Conservation (phyloP, 1,139 yeast species). For the Blastobotrys serpentis region DNA sequence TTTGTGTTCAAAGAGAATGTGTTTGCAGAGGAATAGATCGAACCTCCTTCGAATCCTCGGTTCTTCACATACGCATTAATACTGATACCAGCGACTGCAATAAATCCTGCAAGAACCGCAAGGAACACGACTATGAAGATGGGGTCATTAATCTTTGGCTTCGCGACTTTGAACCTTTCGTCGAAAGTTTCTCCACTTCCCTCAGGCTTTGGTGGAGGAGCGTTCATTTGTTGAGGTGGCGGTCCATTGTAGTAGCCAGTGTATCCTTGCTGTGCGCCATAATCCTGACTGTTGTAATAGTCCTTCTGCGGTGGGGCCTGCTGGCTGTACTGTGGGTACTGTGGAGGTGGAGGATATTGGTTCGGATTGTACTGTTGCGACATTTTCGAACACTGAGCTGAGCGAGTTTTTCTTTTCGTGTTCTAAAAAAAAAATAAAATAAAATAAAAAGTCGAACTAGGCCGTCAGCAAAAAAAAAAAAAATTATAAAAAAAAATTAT, state of each 20-base stretch:
- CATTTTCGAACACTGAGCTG: not conserved
- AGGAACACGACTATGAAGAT: constrained; percentile 56
- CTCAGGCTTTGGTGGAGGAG: constrained; percentile 33
- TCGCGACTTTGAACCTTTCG: constrained; percentile 62
- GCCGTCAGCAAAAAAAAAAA: not conserved
- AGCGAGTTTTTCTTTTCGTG: too few relatives aligned
- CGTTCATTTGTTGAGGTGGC: constrained; percentile 19
- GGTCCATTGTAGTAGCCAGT: constrained; percentile 17
- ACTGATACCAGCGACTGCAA: constrained; percentile 68
- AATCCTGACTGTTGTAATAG: constrained; percentile 5
- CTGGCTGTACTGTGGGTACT: constrained; percentile 8
- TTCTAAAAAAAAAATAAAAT: too few relatives aligned
- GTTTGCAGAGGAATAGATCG: constrained; percentile 57
- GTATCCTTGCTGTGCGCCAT: constrained; percentile 21
- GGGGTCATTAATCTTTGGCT: constrained; percentile 65
- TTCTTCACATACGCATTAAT: constrained; percentile 60
- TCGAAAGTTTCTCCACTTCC: constrained; percentile 52
- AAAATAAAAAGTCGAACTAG: too few relatives aligned
- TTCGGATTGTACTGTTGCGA: constrained; percentile 4
- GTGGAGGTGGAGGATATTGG: constrained; percentile 1
- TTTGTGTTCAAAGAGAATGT: constrained; percentile 68
- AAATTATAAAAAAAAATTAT: not conserved
- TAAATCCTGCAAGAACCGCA: constrained; percentile 63
- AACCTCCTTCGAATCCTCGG: constrained; percentile 57
- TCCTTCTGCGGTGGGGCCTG: constrained; percentile 7